Conservation (phyloP, 495 filamentous ascomycete species). For the Penicillium lividum region DNA sequence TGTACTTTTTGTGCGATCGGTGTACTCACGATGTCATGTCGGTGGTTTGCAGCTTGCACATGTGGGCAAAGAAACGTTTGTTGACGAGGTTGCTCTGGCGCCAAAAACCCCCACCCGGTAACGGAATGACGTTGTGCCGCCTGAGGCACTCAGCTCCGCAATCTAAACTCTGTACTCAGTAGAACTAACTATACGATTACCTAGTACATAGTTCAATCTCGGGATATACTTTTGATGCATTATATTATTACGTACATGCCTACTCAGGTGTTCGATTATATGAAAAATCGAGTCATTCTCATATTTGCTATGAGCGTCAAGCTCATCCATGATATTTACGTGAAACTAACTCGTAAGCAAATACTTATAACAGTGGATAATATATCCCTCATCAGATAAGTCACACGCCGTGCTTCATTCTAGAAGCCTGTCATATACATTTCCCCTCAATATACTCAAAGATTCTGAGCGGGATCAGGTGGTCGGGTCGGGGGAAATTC, state of each 20-base stretch:
- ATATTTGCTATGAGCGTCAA: slow-evolving; percentile 29
- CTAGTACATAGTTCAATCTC: neutral
- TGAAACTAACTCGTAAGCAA: neutral
- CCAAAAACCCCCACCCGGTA: slow-evolving; percentile 34
- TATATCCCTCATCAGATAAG: neutral
- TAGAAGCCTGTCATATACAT: neutral
- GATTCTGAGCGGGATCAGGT: slow-evolving; percentile 25
- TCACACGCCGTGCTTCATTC: neutral
- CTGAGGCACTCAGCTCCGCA: slow-evolving; percentile 24
- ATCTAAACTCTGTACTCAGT: neutral
- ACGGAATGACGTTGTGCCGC: slow-evolving; percentile 39
- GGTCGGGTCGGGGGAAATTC: neutral
- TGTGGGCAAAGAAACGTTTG: slow-evolving; percentile 30
- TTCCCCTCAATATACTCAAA: slow-evolving; percentile 43
- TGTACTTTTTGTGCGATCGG: neutral
- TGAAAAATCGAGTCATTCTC: slow-evolving; percentile 19
- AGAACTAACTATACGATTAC: neutral
- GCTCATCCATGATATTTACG: slow-evolving; percentile 33
- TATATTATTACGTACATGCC: too few relatives aligned
- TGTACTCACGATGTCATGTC: slow-evolving; percentile 47
- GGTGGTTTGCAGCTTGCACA: slow-evolving; percentile 10
- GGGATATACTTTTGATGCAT: too few relatives aligned
- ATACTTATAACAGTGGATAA: too few relatives aligned
- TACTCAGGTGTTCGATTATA: neutral
- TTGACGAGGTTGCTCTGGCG: slow-evolving; percentile 32